Conservation (phyloP, 2,329 filamentous ascomycete species). For the Fusarium papillatum region DNA sequence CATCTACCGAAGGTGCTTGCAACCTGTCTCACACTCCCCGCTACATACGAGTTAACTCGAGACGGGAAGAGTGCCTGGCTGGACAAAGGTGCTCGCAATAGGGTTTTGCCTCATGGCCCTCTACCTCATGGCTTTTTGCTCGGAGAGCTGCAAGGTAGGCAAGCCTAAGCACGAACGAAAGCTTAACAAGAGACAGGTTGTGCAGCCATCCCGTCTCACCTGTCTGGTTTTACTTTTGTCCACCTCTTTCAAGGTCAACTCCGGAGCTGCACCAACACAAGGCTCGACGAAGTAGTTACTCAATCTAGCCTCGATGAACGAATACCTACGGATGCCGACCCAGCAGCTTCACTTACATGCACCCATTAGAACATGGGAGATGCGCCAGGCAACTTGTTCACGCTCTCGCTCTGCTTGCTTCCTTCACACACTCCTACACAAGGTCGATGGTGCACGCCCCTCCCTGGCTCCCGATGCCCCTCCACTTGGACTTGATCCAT, state of each 20-base stretch:
- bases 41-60: slow-evolving; percentile 12
- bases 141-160: slow-evolving; percentile 17
- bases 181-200: slow-evolving; percentile 13
- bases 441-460: slow-evolving; percentile 32
- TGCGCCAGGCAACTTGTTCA: slow-evolving; percentile 9
- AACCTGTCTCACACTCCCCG: slow-evolving; percentile 27
- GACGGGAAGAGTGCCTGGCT: slow-evolving; percentile 19
- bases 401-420: background rate
- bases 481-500: slow-evolving; percentile 42
- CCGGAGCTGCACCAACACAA: background rate
- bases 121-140: slow-evolving; percentile 10
- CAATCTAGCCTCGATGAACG: background rate
- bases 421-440: slow-evolving; percentile 13
- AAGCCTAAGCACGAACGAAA: slow-evolving; percentile 20
- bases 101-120: slow-evolving; percentile 25
- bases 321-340: background rate
- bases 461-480: slow-evolving; percentile 39
- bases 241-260: slow-evolving; percentile 1
- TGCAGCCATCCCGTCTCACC: background rate
- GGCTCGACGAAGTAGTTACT: background rate
- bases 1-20: slow-evolving; percentile 32
- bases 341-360: slow-evolving; percentile 4
- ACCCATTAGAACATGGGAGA: slow-evolving; percentile 9
- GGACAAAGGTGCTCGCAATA: slow-evolving; percentile 15
- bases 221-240: background rate